Evolutionary conservation across 805 yeast species (phyloP), one percentile per base, ranked within the genome.

Genomic region (Vanderwaltozyma tropicalis): DNA sequence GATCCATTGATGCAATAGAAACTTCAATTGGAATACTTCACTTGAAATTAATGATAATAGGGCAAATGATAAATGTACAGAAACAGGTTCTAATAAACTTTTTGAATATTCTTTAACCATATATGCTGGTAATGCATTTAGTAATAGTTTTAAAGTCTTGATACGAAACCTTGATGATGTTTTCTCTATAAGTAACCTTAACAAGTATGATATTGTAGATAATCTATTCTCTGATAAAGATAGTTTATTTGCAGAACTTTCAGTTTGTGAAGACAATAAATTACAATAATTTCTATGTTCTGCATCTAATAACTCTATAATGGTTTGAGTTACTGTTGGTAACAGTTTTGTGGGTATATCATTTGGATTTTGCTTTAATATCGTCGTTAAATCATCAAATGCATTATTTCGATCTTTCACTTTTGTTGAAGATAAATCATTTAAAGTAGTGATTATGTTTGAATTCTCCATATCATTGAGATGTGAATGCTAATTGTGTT

Each of bases 391-490:
- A 20, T 53, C 60, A 16, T 53, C 52, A 8, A 78, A 48, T 0
- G 72, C 80, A 34, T 69, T 74, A 43, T 63, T 72, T 28, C 84
- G 59, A 12, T 76, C 82, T 43, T 68, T 70, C 24, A 74, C 59
- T 47, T 71, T 77, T 3, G 67, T 42, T 1, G 84, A 78, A 18
- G 59, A 60, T 28, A 78, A 57, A 22, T 44, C 25, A 22, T 49
- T 31, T 45, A 48, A 12, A 16, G 37, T 37, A 21, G 35, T 25
- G 7, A 24, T 24, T 12, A 50, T 37, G 24, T 35, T 37, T 8
- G 33, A 29, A 28, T 31, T 41, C 18, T 34, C 37, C 37, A 34
- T 34, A 20, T 5, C 27, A 19, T 10, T 21, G 10, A 21, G 24
- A 7, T 7, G 9, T 21, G 24, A n/a, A n/a, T n/a, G n/a, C n/a